Conservation (phyloP, 805 yeast genomes). For the Kodamaea laetipori region DNA sequence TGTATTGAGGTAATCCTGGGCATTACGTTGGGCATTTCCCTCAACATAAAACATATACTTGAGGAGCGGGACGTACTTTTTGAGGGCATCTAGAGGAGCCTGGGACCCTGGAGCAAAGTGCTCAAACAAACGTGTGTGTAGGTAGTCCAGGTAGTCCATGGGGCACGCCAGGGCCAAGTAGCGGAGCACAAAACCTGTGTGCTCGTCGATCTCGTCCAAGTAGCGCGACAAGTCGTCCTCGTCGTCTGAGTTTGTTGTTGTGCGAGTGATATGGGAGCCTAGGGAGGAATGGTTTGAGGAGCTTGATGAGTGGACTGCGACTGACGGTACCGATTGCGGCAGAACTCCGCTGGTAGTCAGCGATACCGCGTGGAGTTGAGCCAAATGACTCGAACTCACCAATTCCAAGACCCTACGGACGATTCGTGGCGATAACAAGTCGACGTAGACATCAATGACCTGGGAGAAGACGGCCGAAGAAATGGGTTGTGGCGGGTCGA, state of each 20-base stretch:
- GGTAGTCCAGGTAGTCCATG: constrained; percentile 29
- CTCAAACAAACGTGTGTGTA: constrained; percentile 27
- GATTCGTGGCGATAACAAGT: constrained; percentile 32
- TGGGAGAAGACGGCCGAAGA: constrained; percentile 19
- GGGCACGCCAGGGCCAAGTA: constrained; percentile 43
- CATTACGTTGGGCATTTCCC: constrained; percentile 24
- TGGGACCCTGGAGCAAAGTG: constrained; percentile 14
- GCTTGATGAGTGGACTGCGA: constrained; percentile 4
- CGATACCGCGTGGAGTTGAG: not conserved
- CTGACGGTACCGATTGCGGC: constrained; percentile 30
- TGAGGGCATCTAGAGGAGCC: constrained; percentile 28
- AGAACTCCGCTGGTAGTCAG: constrained; percentile 11
- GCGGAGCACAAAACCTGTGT: constrained; percentile 32
- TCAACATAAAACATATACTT: constrained; percentile 34
- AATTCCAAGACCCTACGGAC: constrained; percentile 31
- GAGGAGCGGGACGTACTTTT: constrained; percentile 37
- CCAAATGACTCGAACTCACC: constrained; percentile 16
- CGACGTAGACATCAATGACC: constrained; percentile 32
- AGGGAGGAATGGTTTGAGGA: constrained; percentile 8
- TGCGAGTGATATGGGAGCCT: constrained; percentile 1
- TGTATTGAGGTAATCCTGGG: constrained; percentile 24
- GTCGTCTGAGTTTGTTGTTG: constrained; percentile 8
- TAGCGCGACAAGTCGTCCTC: constrained; percentile 10
- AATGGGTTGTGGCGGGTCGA: constrained; percentile 32
- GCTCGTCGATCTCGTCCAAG: constrained; percentile 35